Evolutionary conservation across 2,329 filamentous ascomycete genomes (phyloP), one percentile per base, ranked within the genome.

Genomic region (Arthrobotrys megalospora): DNA sequence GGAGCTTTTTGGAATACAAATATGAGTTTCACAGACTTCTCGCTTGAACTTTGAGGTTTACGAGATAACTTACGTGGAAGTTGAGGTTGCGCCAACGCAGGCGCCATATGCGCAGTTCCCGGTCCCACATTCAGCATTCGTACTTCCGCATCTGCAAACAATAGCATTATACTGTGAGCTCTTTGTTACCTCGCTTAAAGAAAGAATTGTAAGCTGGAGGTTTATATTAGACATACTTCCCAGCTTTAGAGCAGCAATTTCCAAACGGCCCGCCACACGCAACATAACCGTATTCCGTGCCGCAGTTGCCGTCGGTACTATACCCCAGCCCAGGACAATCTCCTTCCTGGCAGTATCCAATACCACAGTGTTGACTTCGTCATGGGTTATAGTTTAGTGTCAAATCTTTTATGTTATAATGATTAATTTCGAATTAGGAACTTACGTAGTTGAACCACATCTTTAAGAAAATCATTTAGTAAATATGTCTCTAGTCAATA

Each of bases 261-360:
- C 65, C 65, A 43, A 69, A 69, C 11, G 45, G 21, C 12, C 45
- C 45, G 7, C 45, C 45, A 64, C 65, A 69, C 36, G 28, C 47
- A 38, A 69, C 28, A 38, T 69, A 36, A 8, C 65, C 45, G 36
- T 62, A 36, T 21, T 55, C n/a, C 6, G 32, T 7, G 14, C 65
- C 65, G 38, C 65, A 69, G 21, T 69, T 60, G 63, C 65, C 65
- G 36, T 69, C 50, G n/a, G 65, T 69, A 24, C 16, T 64, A 69
- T 69, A 69, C 24, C 48, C 65, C 11, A 60, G 28, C 8, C 65
- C 65, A 69, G 65, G 48, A n/a, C 65, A 58, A 38, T 36, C 32
- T 12, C 65, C 48, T 38, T 48, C 28, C 21, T 60, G 65, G 21
- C 21, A 64, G 36, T 69, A 58, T 19, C 45, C 45, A 69, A 62